A percentile compares a stretch with the other conserved stretches of the same genome.
phyloP scores from a whole-genome alignment of 2,329 filamentous ascomycete species.

The Cordyceps farinosa region DNA sequence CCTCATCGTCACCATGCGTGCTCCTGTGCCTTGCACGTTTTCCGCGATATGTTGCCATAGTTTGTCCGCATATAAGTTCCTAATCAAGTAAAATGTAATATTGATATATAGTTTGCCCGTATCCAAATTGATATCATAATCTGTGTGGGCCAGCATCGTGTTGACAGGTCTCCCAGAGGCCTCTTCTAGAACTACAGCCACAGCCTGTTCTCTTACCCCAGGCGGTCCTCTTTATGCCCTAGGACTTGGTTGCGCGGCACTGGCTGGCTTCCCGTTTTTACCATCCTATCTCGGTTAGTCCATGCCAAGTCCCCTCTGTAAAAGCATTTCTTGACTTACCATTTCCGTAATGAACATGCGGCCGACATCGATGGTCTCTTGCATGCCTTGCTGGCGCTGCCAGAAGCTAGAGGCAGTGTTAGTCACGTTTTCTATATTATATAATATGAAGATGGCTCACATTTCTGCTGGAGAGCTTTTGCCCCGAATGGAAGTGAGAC shows the following conservation, averaged over 20 bases:
- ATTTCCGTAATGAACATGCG: slow-evolving; percentile 51
- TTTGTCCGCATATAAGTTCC: neutral
- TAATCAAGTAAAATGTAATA: neutral
- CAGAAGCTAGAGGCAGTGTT: slow-evolving; percentile 48
- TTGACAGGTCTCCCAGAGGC: neutral
- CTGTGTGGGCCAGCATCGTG: neutral
- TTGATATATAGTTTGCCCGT: neutral
- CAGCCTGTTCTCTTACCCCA: neutral
- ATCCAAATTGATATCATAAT: neutral
- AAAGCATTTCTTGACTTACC: slow-evolving; percentile 21
- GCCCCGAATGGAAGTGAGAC: slow-evolving; percentile 46
- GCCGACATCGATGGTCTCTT: slow-evolving; percentile 56
- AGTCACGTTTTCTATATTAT: slow-evolving; percentile 19
- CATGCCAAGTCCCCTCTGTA: neutral
- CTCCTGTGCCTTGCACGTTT: neutral
- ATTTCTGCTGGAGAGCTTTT: slow-evolving; percentile 49
- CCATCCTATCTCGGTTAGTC: slow-evolving; percentile 3
- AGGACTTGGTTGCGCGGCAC: slow-evolving; percentile 4
- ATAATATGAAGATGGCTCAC: slow-evolving; percentile 32
- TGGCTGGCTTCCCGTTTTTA: slow-evolving; percentile 5
- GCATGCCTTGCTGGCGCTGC: slow-evolving; percentile 56
- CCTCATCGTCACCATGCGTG: neutral
- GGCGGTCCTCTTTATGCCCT: neutral
- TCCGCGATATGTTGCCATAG: neutral
- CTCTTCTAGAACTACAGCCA: too few species aligned